A percentile compares a stretch with the other conserved stretches of the same genome.
phyloP scores from a whole-genome alignment of 257 asterid genomes.

The Solanum etuberosum region DNA sequence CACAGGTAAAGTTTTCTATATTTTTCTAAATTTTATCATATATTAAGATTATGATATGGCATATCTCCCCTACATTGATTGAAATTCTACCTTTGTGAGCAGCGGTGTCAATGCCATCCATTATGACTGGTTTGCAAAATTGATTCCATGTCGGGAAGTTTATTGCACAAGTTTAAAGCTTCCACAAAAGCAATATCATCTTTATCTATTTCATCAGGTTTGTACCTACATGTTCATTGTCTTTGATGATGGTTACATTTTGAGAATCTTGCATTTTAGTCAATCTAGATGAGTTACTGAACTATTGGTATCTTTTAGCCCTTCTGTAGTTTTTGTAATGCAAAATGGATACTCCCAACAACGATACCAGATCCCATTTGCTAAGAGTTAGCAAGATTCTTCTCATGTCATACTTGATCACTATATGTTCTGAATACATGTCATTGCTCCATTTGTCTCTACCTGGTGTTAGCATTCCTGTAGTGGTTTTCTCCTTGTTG shows the following conservation, averaged over 20 bases:
- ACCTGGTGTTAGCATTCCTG: not conserved
- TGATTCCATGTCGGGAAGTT: too few relatives aligned
- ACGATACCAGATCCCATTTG: not conserved
- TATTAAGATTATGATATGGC: not conserved
- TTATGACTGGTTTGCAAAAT: too few relatives aligned
- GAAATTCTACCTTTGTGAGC: constrained; percentile 8
- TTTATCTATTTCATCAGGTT: too few relatives aligned
- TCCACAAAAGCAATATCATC: too few relatives aligned
- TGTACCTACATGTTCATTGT: not conserved
- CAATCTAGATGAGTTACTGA: not conserved
- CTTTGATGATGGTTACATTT: not conserved
- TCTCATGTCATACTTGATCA: not conserved
- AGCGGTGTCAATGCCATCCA: constrained; percentile 54
- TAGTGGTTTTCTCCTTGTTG: not conserved
- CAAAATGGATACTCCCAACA: not conserved
- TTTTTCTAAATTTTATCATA: too few relatives aligned
- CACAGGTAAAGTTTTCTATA: too few relatives aligned
- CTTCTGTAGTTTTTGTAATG: not conserved
- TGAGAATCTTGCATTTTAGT: not conserved
- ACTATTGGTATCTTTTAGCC: not conserved
- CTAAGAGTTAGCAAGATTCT: not conserved
- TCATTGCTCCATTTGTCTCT: not conserved
- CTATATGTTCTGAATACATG: not conserved
- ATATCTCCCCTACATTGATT: not conserved
- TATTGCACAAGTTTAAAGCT: too few relatives aligned